phyloP scores from a whole-genome alignment of 1,284 basidiomycete species.

The Rhodotorula mucilaginosa region DNA sequence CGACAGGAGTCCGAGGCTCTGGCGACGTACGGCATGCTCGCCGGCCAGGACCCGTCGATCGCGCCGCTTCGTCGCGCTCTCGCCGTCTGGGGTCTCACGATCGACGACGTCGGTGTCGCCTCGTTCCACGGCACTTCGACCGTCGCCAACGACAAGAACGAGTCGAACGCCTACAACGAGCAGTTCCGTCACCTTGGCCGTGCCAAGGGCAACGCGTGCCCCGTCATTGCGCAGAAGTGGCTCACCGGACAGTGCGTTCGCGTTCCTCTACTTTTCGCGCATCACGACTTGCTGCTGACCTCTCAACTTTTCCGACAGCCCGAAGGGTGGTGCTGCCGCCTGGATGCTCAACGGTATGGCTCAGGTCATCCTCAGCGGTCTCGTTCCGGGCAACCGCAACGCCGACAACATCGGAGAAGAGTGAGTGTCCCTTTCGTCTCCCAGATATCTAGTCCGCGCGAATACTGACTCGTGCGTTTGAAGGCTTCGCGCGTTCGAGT shows the following conservation, averaged over 20 bases:
- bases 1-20: conserved; percentile 88
- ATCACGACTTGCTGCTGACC: neutral
- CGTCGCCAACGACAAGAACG: conserved; percentile 96
- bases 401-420: conserved; percentile 85
- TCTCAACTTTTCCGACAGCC: conserved; percentile 44
- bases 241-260: conserved; percentile 59
- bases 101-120: conserved; percentile 73
- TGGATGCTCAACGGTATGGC: conserved; percentile 93
- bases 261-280: neutral
- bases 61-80: conserved; percentile 89
- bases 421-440: conserved; percentile 10
- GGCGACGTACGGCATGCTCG: conserved; percentile 81
- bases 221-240: conserved; percentile 96
- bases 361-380: conserved; percentile 78
- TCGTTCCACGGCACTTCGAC: conserved; percentile 91
- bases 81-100: conserved; percentile 90
- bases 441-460: neutral
- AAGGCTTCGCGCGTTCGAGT: conserved; percentile 76
- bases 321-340: conserved; percentile 94
- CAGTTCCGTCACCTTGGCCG: conserved; percentile 84
- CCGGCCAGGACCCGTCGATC: conserved; percentile 77
- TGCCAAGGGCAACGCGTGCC: conserved; percentile 89
- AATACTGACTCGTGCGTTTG: neutral
- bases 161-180: conserved; percentile 94
- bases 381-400: conserved; percentile 95